Base-by-base conservation (phyloP, 192 early-diverging fungal species). In the Bifiguratus adelaidae region DNA sequence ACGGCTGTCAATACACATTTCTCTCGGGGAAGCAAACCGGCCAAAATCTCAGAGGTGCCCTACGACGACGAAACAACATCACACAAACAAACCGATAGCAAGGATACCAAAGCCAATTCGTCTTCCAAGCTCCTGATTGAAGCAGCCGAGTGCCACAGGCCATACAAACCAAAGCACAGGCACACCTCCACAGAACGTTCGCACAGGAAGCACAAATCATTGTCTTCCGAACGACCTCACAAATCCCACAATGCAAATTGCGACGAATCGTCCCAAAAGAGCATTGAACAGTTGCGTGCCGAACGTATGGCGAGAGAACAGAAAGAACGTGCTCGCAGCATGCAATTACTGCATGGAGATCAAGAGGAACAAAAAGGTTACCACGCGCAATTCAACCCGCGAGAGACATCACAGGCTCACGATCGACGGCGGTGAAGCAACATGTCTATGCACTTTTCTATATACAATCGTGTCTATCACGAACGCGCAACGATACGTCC, bases 341-440 rank as follows among this genome's bases (percentile, higher is more conserved):
- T 26, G 15, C 30, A 44, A 30, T 19, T 61, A 32, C 38, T 70
- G 3, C 47, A 60, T 26, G 50, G 56, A 21, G n/a, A 48, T 43
- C 59, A 22, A 21, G 47, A 34, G 24, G 44, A 36, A 33, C 34
- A 7, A 18, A 7, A 6, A 23, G 42, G 53, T 27, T 78, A 78
- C 49, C 58, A 63, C 48, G 68, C 73, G 26, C 76, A 78, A 38
- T 78, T 67, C 34, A 78, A 78, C 36, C 69, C 66, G 4, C 26
- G 56, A 12, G 75, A 58, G 5, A 77, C 75, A 21, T 30, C 35
- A 5, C 30, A 33, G 30, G 59, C 48, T 13, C 59, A 55, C 35
- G 30, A 60, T 3, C 26, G 47, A 65, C 58, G n/a, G 66, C 55
- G 25, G 68, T 67, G 25, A 20, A 21, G 37, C 7, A 12, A 40